These are phyloP conservation scores for Vitis riparia DNA, from an alignment of 164 flowering plant genomes.

Conservation along the genomic window DNA sequence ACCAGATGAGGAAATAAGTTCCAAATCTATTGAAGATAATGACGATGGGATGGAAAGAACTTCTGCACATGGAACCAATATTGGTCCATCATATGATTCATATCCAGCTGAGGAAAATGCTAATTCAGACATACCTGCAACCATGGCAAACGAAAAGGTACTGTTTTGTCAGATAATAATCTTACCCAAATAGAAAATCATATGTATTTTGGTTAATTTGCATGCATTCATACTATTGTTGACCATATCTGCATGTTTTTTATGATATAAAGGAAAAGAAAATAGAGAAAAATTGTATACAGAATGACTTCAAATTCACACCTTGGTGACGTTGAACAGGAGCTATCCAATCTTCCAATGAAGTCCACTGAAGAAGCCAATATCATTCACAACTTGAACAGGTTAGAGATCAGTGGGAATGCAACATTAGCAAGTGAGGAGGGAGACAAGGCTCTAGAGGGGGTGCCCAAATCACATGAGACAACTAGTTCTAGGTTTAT, in stretches of 20 bases:
- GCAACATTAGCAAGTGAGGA: neutral
- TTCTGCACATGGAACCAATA: neutral
- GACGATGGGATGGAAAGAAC: neutral
- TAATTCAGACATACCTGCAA: neutral
- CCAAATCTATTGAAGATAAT: neutral
- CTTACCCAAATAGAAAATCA: too few species aligned
- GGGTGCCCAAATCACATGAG: neutral
- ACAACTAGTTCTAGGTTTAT: neutral
- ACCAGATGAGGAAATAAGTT: slow-evolving; percentile 2
- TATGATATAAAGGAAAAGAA: too few species aligned
- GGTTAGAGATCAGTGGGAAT: neutral
- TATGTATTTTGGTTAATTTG: too few species aligned
- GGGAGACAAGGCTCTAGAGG: neutral
- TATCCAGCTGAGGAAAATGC: neutral
- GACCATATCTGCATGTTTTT: too few species aligned
- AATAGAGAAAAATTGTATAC: too few species aligned
- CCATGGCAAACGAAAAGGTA: too few species aligned
- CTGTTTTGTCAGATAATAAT: too few species aligned
- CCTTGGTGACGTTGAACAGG: slow-evolving; percentile 1
- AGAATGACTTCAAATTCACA: neutral
- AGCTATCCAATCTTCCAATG: neutral
- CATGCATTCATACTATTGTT: too few species aligned
- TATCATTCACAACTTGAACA: neutral
- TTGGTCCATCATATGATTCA: neutral
- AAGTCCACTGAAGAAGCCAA: neutral